phyloP scores from a whole-genome alignment of 1,139 yeast species.

The Yamadazyma mexicana region DNA sequence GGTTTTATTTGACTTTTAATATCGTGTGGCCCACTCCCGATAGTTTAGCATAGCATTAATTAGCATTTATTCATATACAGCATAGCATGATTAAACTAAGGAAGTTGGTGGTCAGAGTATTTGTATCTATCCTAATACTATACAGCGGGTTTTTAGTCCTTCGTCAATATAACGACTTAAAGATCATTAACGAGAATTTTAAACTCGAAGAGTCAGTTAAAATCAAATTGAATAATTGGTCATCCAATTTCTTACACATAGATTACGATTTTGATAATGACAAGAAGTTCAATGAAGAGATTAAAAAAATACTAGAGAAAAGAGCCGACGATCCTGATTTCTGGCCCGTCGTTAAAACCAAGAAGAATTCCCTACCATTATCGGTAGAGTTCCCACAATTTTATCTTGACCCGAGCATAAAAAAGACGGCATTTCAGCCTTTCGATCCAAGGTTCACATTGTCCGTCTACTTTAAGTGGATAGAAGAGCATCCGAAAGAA shows the following conservation, averaged over 20 bases:
- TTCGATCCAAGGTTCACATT: slow-evolving; percentile 54
- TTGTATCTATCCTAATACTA: slow-evolving; percentile 6
- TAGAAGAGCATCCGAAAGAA: slow-evolving; percentile 13
- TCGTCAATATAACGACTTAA: background rate
- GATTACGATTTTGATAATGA: slow-evolving; percentile 22
- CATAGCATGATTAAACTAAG: slow-evolving; percentile 6
- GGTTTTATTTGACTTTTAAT: too few species aligned
- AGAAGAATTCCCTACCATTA: slow-evolving; percentile 8
- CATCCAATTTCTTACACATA: slow-evolving; percentile 20
- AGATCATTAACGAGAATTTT: slow-evolving; percentile 1
- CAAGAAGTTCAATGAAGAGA: slow-evolving; percentile 15
- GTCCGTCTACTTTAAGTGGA: slow-evolving; percentile 35
- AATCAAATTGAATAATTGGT: slow-evolving; percentile 20
- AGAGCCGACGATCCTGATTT: slow-evolving; percentile 23
- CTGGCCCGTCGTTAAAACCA: slow-evolving; percentile 24
- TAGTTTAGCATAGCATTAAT: too few species aligned
- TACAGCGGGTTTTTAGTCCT: background rate
- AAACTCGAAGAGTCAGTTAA: slow-evolving; percentile 13
- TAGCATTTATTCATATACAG: too few species aligned
- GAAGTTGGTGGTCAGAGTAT: slow-evolving; percentile 7
- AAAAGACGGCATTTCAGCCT: slow-evolving; percentile 32
- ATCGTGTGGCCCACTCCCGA: too few species aligned
- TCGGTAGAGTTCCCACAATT: slow-evolving; percentile 22
- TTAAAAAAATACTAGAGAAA: slow-evolving; percentile 17
- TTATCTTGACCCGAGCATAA: slow-evolving; percentile 6